These are phyloP conservation scores for Discostella stelligera DNA, from an alignment of 352 stramenopile species.

Conservation along the genomic window DNA sequence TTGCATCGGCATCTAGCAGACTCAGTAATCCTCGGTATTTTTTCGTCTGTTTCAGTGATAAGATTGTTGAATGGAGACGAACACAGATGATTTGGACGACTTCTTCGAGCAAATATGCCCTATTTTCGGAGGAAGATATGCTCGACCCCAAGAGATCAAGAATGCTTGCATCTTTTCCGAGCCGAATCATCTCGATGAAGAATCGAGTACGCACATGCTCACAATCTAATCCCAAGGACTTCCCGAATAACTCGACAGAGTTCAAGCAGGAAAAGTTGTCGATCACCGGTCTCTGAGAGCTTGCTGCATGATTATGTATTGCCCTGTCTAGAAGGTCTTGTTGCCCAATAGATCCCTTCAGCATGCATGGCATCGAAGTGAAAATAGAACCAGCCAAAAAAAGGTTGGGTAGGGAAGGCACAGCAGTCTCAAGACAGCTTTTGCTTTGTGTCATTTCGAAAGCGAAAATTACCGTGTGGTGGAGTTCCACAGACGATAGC, in stretches of 20 bases:
- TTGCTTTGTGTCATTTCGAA: slow-evolving; percentile 57
- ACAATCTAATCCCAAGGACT: slow-evolving; percentile 60
- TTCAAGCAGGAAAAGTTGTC: slow-evolving; percentile 40
- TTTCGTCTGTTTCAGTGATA: slow-evolving; percentile 44
- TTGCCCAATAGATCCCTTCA: slow-evolving; percentile 47
- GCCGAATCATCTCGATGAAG: slow-evolving; percentile 69
- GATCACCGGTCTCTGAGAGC: slow-evolving; percentile 38
- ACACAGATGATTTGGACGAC: slow-evolving; percentile 65
- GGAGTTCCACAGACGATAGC: slow-evolving; percentile 53
- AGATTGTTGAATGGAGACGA: slow-evolving; percentile 55
- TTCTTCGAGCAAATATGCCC: slow-evolving; percentile 54
- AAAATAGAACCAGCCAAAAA: slow-evolving; percentile 61
- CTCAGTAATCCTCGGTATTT: slow-evolving; percentile 57
- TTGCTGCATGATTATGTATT: slow-evolving; percentile 52
- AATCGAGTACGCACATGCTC: slow-evolving; percentile 61
- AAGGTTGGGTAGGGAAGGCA: slow-evolving; percentile 56
- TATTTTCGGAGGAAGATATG: slow-evolving; percentile 38
- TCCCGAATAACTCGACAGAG: slow-evolving; percentile 55
- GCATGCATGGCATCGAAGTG: slow-evolving; percentile 41
- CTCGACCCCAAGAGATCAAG: slow-evolving; percentile 59
- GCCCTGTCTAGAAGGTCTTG: slow-evolving; percentile 58
- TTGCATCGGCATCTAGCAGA: slow-evolving; percentile 75
- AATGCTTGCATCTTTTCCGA: slow-evolving; percentile 67
- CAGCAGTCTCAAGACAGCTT: slow-evolving; percentile 43
- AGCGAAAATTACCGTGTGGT: slow-evolving; percentile 61